phyloP scores from a whole-genome alignment of 345 rosid species.

The Hypericum androsaemum region DNA sequence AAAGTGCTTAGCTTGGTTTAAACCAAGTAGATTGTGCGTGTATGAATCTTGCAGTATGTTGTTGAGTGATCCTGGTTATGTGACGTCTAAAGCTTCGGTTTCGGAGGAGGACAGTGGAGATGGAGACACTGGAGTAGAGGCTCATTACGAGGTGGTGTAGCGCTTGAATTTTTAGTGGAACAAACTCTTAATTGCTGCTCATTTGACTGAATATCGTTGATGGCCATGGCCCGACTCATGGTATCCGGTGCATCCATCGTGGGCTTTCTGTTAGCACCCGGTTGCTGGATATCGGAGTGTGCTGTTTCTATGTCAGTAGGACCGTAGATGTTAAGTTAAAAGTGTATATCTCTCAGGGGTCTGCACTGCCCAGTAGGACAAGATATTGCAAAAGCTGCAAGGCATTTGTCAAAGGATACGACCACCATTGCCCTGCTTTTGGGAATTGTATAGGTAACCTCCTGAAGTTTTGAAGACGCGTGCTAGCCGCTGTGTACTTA shows the following conservation, averaged over 20 bases:
- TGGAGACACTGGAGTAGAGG: slow-evolving; percentile 18
- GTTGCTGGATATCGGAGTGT: neutral
- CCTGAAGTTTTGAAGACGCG: too few relatives aligned
- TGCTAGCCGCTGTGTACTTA: too few relatives aligned
- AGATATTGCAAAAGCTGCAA: slow-evolving; percentile 50
- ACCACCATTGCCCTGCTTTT: slow-evolving; percentile 71
- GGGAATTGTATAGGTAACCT: slow-evolving; percentile 60
- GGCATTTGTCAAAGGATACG: slow-evolving; percentile 40
- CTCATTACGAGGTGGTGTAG: slow-evolving; percentile 25
- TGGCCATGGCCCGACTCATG: too few relatives aligned
- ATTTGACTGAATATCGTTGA: too few relatives aligned
- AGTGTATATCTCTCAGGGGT: slow-evolving; percentile 15
- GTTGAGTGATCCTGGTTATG: slow-evolving; percentile 43
- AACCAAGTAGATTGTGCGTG: slow-evolving; percentile 7
- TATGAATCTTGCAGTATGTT: slow-evolving; percentile 28
- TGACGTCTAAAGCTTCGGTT: slow-evolving; percentile 16
- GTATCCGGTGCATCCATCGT: too few relatives aligned
- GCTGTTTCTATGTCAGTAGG: neutral
- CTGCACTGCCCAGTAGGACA: slow-evolving; percentile 23
- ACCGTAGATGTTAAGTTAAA: too few relatives aligned
- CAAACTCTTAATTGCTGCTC: too few relatives aligned
- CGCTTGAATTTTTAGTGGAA: neutral
- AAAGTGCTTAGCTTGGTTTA: neutral
- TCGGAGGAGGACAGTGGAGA: slow-evolving; percentile 15
- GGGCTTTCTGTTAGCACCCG: too few relatives aligned